Conservation (phyloP, 2,329 filamentous ascomycete genomes). For the Phyllosticta citriasiana region DNA sequence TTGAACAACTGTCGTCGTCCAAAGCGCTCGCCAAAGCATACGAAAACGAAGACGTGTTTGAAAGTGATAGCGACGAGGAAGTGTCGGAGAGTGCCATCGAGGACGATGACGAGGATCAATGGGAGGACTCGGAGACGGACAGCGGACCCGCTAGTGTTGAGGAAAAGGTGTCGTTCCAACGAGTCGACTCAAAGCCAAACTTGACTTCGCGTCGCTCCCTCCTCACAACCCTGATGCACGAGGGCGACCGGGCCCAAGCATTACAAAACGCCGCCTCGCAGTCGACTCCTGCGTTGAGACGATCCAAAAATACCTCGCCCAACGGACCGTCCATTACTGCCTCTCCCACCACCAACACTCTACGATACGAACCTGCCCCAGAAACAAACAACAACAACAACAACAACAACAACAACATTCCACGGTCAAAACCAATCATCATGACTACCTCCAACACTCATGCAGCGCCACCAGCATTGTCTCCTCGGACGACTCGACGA, state of each 20-base stretch:
- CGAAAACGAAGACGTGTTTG: constrained; percentile 49
- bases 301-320: constrained; percentile 56
- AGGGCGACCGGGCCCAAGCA: constrained; percentile 61
- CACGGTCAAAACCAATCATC: constrained; percentile 72
- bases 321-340: constrained; percentile 56
- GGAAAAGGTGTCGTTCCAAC: constrained; percentile 72
- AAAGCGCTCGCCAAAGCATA: constrained; percentile 49
- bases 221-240: constrained; percentile 79
- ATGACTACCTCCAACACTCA: constrained; percentile 58
- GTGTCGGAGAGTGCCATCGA: constrained; percentile 45
- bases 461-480: constrained; percentile 58
- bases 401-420: constrained; percentile 40
- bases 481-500: constrained; percentile 79
- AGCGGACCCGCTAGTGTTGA: constrained; percentile 76
- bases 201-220: constrained; percentile 78
- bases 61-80: constrained; percentile 49
- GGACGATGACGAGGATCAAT: constrained; percentile 47
- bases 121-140: constrained; percentile 58
- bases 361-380: constrained; percentile 21
- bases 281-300: constrained; percentile 44
- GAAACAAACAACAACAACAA: constrained; percentile 38
- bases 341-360: constrained; percentile 41
- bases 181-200: constrained; percentile 80
- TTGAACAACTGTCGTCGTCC: constrained; percentile 65
- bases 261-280: constrained; percentile 56